Evolutionary conservation across 768 basidiomycete species (phyloP).

Genomic region (Hypholoma fasciculare): DNA sequence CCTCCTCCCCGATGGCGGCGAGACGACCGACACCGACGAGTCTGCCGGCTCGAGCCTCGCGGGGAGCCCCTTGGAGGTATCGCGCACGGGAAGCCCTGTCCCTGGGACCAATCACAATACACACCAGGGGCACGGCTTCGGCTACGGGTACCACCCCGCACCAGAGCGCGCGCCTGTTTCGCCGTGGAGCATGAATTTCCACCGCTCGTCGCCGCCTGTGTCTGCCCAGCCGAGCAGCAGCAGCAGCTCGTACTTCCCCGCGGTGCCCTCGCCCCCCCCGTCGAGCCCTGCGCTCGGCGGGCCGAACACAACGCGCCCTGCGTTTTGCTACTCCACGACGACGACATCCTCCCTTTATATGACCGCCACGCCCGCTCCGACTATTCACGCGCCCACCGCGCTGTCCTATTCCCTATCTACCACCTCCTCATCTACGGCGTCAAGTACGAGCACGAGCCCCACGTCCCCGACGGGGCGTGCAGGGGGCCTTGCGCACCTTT

Average conservation of each 20-base stretch:
- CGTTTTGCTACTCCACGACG: too few species aligned
- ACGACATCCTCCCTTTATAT: too few species aligned
- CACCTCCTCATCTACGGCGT: not conserved
- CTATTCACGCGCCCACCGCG: not conserved
- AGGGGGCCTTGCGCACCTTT: slow-evolving; percentile 22
- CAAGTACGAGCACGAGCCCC: not conserved
- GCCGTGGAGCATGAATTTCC: slow-evolving; percentile 18
- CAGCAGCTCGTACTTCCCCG: not conserved
- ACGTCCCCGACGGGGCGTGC: not conserved
- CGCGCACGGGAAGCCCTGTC: not conserved
- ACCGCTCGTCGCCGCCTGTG: not conserved
- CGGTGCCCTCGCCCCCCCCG: not conserved
- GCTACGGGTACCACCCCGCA: not conserved
- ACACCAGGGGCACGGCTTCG: not conserved
- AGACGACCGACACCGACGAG: not conserved
- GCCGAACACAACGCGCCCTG: too few species aligned
- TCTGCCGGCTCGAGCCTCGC: not conserved
- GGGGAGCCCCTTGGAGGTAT: not conserved
- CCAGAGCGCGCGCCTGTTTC: not conserved
- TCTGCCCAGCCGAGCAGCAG: not conserved
- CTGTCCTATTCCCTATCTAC: not conserved
- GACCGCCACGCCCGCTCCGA: too few species aligned
- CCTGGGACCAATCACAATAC: not conserved
- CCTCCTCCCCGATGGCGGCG: not conserved
- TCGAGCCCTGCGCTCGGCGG: slow-evolving; percentile 2